Percentiles rank a stretch among this genome's conserved stretches.
Evolutionary conservation across 192 early-diverging fungal genomes (phyloP).

Genomic region (Coemansia sp.): DNA sequence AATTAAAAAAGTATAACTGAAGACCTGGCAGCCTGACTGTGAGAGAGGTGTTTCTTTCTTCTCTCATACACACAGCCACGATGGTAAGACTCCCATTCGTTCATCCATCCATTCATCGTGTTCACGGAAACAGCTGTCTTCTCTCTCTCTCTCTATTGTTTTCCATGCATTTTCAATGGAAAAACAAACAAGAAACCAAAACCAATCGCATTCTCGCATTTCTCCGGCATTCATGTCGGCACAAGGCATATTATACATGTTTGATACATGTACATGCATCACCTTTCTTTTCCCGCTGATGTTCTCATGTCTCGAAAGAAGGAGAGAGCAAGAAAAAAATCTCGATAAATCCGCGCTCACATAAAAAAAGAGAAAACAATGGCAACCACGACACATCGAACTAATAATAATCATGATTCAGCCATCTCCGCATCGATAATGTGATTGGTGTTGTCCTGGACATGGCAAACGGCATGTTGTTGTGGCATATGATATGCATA

Average conservation of each 20-base stretch:
- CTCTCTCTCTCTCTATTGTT: too few relatives aligned
- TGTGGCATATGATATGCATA: background rate
- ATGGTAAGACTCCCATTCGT: too few relatives aligned
- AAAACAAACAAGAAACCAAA: background rate
- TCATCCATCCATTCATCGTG: too few relatives aligned
- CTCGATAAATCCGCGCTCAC: background rate
- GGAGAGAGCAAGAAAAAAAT: background rate
- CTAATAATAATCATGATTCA: too few relatives aligned
- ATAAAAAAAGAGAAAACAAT: background rate
- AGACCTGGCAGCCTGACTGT: too few relatives aligned
- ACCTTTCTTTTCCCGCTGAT: background rate
- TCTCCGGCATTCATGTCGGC: background rate
- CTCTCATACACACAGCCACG: too few relatives aligned
- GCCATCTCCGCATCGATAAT: background rate
- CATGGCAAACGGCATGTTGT: background rate
- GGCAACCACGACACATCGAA: background rate
- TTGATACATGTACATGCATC: background rate
- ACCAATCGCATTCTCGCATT: background rate
- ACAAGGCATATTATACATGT: background rate
- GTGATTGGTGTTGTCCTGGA: background rate
- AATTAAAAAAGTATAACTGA: too few relatives aligned
- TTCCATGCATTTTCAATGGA: too few relatives aligned
- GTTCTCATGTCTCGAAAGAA: background rate
- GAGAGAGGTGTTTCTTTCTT: too few relatives aligned
- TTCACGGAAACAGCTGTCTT: too few relatives aligned